A percentile compares a stretch with the other conserved stretches of the same genome.
phyloP scores from a whole-genome alignment of 495 filamentous ascomycete genomes.

The Neurospora terricola region DNA sequence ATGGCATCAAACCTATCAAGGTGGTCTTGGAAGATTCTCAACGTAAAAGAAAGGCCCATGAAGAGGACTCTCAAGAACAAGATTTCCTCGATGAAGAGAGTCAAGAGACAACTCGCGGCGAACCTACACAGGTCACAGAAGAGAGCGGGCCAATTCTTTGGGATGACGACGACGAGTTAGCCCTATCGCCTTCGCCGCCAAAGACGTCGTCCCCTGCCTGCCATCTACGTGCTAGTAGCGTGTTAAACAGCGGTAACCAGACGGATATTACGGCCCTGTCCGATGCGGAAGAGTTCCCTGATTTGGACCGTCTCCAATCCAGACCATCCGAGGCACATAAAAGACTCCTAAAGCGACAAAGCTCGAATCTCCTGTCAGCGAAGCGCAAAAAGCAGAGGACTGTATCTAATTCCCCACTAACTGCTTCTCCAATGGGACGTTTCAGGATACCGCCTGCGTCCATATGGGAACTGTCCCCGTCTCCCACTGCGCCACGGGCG shows the following conservation, averaged over 20 bases:
- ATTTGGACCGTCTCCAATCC: conserved; percentile 18
- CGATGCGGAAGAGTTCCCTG: conserved; percentile 31
- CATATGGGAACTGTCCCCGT: conserved; percentile 16
- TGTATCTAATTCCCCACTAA: conserved; percentile 8
- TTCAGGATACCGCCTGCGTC: conserved; percentile 4
- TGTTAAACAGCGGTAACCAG: conserved; percentile 9
- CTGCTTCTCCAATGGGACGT: conserved; percentile 11
- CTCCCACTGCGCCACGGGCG: conserved; percentile 3
- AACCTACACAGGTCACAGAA: conserved; percentile 14
- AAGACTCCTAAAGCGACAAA: conserved; percentile 12
- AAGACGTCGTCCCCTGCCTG: conserved; percentile 15
- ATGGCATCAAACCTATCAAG: conserved; percentile 54
- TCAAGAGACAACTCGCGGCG: conserved; percentile 19
- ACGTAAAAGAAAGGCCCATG: conserved; percentile 15
- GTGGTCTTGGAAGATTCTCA: conserved; percentile 27
- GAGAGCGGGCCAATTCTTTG: conserved; percentile 19
- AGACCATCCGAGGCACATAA: conserved; percentile 2
- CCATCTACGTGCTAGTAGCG: conserved; percentile 15
- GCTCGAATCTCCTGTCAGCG: conserved; percentile 8
- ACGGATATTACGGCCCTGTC: conserved; percentile 22
- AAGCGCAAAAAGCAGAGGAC: conserved; percentile 13
- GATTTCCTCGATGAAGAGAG: conserved; percentile 42
- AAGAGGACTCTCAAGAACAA: conserved; percentile 40
- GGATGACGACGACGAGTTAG: conserved; percentile 12
- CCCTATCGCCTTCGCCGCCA: conserved; percentile 16